Base-by-base conservation (phyloP, 2,329 filamentous ascomycete species). In the Calonectria hongkongensis region DNA sequence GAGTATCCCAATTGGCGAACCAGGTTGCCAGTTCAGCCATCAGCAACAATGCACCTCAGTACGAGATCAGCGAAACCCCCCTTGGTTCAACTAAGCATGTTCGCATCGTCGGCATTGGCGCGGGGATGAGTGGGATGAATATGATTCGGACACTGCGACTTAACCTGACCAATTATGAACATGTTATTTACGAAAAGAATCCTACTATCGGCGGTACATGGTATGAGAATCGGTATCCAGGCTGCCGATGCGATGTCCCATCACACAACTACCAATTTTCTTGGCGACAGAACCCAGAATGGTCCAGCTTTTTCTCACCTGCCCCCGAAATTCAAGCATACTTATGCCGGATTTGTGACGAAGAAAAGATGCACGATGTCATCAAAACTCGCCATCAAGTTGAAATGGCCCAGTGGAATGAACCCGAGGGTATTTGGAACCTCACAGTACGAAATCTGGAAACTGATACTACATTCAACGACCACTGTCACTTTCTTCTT, bases 241-340 rank as follows among this genome's bases (percentile, higher is more conserved):
- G 72, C 8, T 74, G 72, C 21, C 65, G 63, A 25, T 74, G 72
- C 30, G 72, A 74, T 28, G n/a, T 74, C 4, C 72, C 69, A 15
- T 72, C 68, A 9, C 69, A 69, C 21, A 74, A 74, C 33, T 74
- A 72, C 36, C 72, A 74, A 30, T 74, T 72, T n/a, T 68, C 66
- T 10, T 74, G 70, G 72, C 33, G 48, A 15, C 72, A 60, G 7
- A 69, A 74, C 30, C 68, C 63, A 1, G 50, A 64, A 25, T 72
- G 66, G 70, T 48, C 50, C 2, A 69, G 64, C 45, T 72, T 72
- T 48, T 70, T 60, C 47, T 69, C 72, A 0, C 28, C 58, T 10
- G 69, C 70, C 9, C 21, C 60, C 1, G 72, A 72, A 41, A 72
- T 74, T 15, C 51, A 66, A 15, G 48, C 16, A 0, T 74, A 72